These are phyloP conservation scores for Russula sp. DNA, from an alignment of 768 basidiomycete species.

Conservation along the genomic window DNA sequence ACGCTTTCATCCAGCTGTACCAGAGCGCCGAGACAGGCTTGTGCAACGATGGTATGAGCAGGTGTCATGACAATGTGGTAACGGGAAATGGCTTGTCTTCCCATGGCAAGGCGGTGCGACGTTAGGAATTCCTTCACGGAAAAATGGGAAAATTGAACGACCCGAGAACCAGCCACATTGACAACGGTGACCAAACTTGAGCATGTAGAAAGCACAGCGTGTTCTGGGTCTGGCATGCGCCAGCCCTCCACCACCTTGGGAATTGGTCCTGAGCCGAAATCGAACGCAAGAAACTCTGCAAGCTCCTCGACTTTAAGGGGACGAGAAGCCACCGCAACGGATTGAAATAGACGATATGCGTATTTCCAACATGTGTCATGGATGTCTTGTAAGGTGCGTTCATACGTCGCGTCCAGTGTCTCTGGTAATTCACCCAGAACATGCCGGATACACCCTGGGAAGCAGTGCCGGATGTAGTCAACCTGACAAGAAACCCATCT, in stretches of 20 bases:
- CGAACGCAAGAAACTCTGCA: conserved; percentile 1
- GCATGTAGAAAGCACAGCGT: neutral
- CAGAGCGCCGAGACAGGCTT: neutral
- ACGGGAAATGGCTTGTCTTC: neutral
- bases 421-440: neutral
- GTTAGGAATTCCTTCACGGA: conserved; percentile 13
- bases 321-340: neutral
- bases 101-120: neutral
- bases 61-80: neutral
- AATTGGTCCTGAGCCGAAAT: neutral
- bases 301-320: conserved; percentile 6
- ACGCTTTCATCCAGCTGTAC: neutral
- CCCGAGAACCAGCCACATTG: neutral
- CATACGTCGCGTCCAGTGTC: conserved; percentile 4
- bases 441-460: neutral
- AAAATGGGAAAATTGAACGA: conserved; percentile 14
- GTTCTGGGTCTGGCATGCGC: neutral
- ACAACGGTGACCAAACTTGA: conserved; percentile 1
- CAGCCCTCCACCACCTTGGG: neutral
- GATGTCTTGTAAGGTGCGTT: neutral
- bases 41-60: neutral
- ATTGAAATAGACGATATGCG: conserved; percentile 6
- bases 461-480: neutral
- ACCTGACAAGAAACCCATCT: conserved; percentile 5
- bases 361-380: neutral